Evolutionary conservation across 1,284 basidiomycete genomes (phyloP).

Genomic region (Anthracocystis walkeri): DNA sequence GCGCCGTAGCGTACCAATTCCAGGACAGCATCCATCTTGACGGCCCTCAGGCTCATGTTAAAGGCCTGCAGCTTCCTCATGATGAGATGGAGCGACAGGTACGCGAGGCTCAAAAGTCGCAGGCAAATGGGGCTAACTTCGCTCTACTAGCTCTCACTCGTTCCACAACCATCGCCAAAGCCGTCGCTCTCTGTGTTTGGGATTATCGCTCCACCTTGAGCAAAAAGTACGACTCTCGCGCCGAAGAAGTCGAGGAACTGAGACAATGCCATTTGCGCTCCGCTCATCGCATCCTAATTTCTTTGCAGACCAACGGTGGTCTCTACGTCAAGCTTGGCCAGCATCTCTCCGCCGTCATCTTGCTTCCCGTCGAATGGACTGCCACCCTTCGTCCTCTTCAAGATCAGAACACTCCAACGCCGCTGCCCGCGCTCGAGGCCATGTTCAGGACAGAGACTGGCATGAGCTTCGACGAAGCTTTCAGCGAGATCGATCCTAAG

Average conservation of each 20-base stretch:
- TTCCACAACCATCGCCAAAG: slow-evolving; percentile 66
- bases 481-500: slow-evolving; percentile 82
- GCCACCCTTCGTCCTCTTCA: slow-evolving; percentile 75
- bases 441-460: slow-evolving; percentile 68
- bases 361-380: slow-evolving; percentile 82
- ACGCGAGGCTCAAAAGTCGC: slow-evolving; percentile 52
- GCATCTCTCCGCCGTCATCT: slow-evolving; percentile 75
- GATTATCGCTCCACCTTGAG: slow-evolving; percentile 66
- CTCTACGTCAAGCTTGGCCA: slow-evolving; percentile 85
- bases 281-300: slow-evolving; percentile 62
- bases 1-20: slow-evolving; percentile 46
- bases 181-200: slow-evolving; percentile 66
- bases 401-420: slow-evolving; percentile 68
- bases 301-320: slow-evolving; percentile 79
- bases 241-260: slow-evolving; percentile 57
- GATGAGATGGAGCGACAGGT: slow-evolving; percentile 61
- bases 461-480: slow-evolving; percentile 64
- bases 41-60: slow-evolving; percentile 25
- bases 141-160: slow-evolving; percentile 60
- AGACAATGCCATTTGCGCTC: slow-evolving; percentile 67
- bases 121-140: slow-evolving; percentile 50
- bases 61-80: slow-evolving; percentile 45
- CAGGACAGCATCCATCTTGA: slow-evolving; percentile 53
- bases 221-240: slow-evolving; percentile 49
- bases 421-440: slow-evolving; percentile 65